Conservation (phyloP, 2,329 filamentous ascomycete species). For the Stemphylium lycopersici region DNA sequence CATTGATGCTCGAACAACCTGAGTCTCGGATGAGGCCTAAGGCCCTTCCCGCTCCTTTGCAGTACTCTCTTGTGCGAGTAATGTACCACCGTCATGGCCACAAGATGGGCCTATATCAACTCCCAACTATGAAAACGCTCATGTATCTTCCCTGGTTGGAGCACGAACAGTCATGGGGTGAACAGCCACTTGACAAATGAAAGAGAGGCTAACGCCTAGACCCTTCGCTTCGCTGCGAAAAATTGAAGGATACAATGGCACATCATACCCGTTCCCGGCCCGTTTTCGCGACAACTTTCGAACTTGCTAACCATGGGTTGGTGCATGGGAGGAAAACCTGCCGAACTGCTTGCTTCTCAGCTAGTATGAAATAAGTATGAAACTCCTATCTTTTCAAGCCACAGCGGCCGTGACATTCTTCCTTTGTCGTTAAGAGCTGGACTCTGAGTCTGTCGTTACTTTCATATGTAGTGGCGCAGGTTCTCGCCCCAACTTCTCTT, state of each 20-base stretch:
- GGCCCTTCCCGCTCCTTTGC: slow-evolving; percentile 4
- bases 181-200: not conserved
- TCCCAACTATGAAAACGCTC: not conserved
- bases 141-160: not conserved
- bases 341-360: not conserved
- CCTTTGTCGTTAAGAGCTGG: slow-evolving; percentile 9
- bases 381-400: slow-evolving; percentile 7
- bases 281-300: slow-evolving; percentile 7
- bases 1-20: slow-evolving; percentile 9
- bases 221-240: slow-evolving; percentile 2
- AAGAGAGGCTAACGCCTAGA: not conserved
- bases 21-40: slow-evolving; percentile 11
- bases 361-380: slow-evolving; percentile 1
- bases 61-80: not conserved
- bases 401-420: not conserved
- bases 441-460: slow-evolving; percentile 7
- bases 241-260: slow-evolving; percentile 1
- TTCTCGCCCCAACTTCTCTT: not conserved
- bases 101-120: slow-evolving; percentile 3
- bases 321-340: slow-evolving; percentile 1
- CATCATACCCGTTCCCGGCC: slow-evolving; percentile 1
- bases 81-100: slow-evolving; percentile 1
- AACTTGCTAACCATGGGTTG: slow-evolving; percentile 14
- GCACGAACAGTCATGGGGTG: slow-evolving; percentile 5
- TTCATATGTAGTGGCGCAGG: slow-evolving; percentile 8